These are phyloP conservation scores for Rhododendron vialii DNA, from an alignment of 148 eudicot genomes.

Conservation along the genomic window DNA sequence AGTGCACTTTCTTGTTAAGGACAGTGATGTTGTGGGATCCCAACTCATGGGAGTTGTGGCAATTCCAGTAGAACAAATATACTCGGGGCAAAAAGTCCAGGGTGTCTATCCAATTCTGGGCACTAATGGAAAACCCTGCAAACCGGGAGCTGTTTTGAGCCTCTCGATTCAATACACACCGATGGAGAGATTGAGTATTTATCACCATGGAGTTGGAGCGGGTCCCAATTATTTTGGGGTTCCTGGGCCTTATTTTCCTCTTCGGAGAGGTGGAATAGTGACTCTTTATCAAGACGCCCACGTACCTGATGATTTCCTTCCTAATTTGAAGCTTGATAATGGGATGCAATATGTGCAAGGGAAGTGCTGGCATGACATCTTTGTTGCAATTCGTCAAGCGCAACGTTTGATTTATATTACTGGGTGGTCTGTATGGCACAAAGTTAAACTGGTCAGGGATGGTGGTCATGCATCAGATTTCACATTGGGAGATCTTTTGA, in stretches of 20 bases:
- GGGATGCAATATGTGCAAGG: slow-evolving; percentile 71
- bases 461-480: slow-evolving; percentile 29
- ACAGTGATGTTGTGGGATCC: slow-evolving; percentile 87
- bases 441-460: slow-evolving; percentile 70
- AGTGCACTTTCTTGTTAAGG: slow-evolving; percentile 81
- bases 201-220: slow-evolving; percentile 81
- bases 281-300: slow-evolving; percentile 96
- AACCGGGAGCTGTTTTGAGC: slow-evolving; percentile 78
- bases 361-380: slow-evolving; percentile 87
- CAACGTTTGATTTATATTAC: slow-evolving; percentile 69
- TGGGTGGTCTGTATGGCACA: slow-evolving; percentile 98
- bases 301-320: slow-evolving; percentile 75
- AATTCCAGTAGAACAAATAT: slow-evolving; percentile 64
- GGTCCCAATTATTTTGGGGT: slow-evolving; percentile 82
- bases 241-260: slow-evolving; percentile 79
- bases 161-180: slow-evolving; percentile 67
- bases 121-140: slow-evolving; percentile 65
- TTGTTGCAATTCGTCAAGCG: slow-evolving; percentile 78
- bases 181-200: slow-evolving; percentile 49
- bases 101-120: slow-evolving; percentile 62
- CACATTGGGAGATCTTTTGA: slow-evolving; percentile 77
- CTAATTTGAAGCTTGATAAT: slow-evolving; percentile 47
- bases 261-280: slow-evolving; percentile 79
- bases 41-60: slow-evolving; percentile 76
- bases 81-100: slow-evolving; percentile 46